Evolutionary conservation across 75 land plant species (phyloP), one percentile per base, ranked within the genome.

Genomic region (Selaginella moellendorffii): DNA sequence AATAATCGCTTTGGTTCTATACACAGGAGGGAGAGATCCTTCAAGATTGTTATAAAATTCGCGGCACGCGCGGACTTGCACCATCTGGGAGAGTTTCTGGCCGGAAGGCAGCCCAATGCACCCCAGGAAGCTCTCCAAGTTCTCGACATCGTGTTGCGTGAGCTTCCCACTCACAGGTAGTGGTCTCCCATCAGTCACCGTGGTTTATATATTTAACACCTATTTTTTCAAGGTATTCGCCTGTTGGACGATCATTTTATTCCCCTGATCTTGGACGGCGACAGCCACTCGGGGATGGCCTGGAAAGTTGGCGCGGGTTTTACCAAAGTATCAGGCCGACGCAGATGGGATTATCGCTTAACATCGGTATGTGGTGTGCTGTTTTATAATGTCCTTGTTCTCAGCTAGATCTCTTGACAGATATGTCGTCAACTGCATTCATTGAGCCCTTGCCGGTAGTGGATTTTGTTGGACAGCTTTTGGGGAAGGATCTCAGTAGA

Each of bases 401-500:
- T 2, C n/a, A 24, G 2, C 21, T 8, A 9, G n/a, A 2, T 8
- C 21, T 56, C n/a, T 2, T 63, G 66, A 10, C 74, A 84, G 91
- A 92, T 71, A 88, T 88, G 84, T 78, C 93, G 25, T 80, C 95
- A 18, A 82, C 97, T 58, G 86, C 96, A 29, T 90, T 90, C 51
- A 85, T 87, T 62, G 84, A 92, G 66, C 86, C 97, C 20, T 77
- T 82, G 30, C 80, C 81, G 20, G 93, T 92, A 23, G 73, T 85
- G 27, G 86, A 87, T 27, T 92, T 83, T 79, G 80, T 88, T 19
- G 72, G 77, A 24, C 79, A 92, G 30, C 64, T 85, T 65, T 61
- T 92, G 52, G 74, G 76, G 0, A 84, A 81, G 72, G 83, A 85
- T 80, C 71, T 78, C 2, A 67, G 77, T 24, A 74, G 82, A 60